phyloP scores from a whole-genome alignment of 2,329 filamentous ascomycete species.

The Graphilbum ipis-grandicollis region DNA sequence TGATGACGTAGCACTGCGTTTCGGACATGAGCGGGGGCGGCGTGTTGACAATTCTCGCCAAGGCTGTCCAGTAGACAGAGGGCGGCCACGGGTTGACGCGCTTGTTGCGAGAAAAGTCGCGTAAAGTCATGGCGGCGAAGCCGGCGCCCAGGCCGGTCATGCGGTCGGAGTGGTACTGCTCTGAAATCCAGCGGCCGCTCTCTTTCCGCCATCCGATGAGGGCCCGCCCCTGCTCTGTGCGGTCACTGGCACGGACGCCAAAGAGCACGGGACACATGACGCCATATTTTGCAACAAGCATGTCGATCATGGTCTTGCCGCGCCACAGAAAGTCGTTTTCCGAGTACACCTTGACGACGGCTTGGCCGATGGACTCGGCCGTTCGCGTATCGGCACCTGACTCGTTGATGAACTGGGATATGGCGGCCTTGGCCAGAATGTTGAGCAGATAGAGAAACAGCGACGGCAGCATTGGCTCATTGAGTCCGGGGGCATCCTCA shows the following conservation, averaged over 20 bases:
- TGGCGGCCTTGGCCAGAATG: slow-evolving; percentile 48
- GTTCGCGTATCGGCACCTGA: slow-evolving; percentile 38
- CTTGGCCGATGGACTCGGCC: slow-evolving; percentile 56
- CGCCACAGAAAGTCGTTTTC: slow-evolving; percentile 44
- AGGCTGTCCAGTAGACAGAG: slow-evolving; percentile 62
- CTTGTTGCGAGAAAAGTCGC: slow-evolving; percentile 55
- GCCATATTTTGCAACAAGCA: slow-evolving; percentile 69
- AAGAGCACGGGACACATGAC: slow-evolving; percentile 71
- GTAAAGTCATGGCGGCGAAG: slow-evolving; percentile 65
- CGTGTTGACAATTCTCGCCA: slow-evolving; percentile 63
- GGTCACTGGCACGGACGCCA: slow-evolving; percentile 61
- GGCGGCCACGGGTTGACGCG: slow-evolving; percentile 62
- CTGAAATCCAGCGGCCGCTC: slow-evolving; percentile 40
- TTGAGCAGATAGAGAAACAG: slow-evolving; percentile 58
- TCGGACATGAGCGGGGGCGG: slow-evolving; percentile 49
- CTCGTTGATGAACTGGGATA: slow-evolving; percentile 48
- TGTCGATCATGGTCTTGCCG: slow-evolving; percentile 52
- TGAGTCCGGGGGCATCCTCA: slow-evolving; percentile 22
- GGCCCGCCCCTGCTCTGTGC: slow-evolving; percentile 46
- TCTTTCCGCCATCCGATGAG: slow-evolving; percentile 60
- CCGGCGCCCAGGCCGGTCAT: slow-evolving; percentile 75
- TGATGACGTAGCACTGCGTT: slow-evolving; percentile 55
- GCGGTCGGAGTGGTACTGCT: slow-evolving; percentile 61
- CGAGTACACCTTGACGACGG: slow-evolving; percentile 53
- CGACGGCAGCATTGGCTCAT: slow-evolving; percentile 32